Evolutionary conservation across 352 stramenopile genomes (phyloP).

Genomic region (Pilasporangium apinafurcum): DNA sequence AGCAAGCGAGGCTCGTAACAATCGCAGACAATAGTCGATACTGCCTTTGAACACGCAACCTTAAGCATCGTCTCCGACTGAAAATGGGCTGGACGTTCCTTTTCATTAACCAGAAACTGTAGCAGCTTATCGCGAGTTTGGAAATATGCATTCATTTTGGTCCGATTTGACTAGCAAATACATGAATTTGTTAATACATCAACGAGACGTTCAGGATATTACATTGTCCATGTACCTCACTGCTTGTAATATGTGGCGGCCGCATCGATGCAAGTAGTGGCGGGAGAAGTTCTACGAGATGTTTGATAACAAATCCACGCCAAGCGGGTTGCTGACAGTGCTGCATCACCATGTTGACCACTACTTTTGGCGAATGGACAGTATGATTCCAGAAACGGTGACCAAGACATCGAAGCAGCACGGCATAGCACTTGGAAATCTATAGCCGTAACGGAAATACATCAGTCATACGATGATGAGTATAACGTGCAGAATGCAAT

Average conservation of each 20-base stretch:
- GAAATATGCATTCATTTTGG: conserved; percentile 59
- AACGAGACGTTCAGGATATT: neutral
- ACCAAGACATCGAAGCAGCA: conserved; percentile 63
- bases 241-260: conserved; percentile 39
- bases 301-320: conserved; percentile 75
- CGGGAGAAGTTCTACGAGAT: conserved; percentile 70
- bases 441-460: conserved; percentile 11
- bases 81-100: conserved; percentile 40
- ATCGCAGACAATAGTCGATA: conserved; percentile 69
- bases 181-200: conserved; percentile 3
- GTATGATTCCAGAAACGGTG: conserved; percentile 84
- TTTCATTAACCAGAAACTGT: conserved; percentile 46
- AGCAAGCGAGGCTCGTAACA: conserved; percentile 61
- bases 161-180: conserved; percentile 24
- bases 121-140: conserved; percentile 44
- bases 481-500: neutral
- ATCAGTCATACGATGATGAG: neutral
- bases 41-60: conserved; percentile 40
- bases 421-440: conserved; percentile 78
- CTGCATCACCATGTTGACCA: conserved; percentile 65
- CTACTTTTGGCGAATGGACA: conserved; percentile 51
- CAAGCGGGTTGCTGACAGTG: conserved; percentile 58
- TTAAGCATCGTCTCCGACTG: conserved; percentile 37
- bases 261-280: conserved; percentile 62
- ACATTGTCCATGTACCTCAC: conserved; percentile 23